Evolutionary conservation across 805 yeast genomes (phyloP).

Genomic region (Lipomyces oligophaga): DNA sequence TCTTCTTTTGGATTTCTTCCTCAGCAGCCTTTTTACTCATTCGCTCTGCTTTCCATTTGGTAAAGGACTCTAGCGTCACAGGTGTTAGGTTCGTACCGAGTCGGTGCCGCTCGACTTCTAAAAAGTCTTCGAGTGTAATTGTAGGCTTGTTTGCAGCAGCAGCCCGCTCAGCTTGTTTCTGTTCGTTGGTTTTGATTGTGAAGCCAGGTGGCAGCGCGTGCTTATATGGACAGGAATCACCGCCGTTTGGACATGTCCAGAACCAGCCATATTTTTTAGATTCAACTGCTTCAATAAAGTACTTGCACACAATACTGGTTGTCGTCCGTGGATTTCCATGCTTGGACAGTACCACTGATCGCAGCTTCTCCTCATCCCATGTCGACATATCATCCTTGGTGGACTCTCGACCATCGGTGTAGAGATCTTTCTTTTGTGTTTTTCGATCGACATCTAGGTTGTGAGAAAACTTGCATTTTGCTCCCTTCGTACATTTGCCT

Average conservation of each 20-base stretch:
- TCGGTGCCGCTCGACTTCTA: constrained; percentile 86
- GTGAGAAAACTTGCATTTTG: constrained; percentile 87
- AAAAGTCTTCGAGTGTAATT: constrained; percentile 91
- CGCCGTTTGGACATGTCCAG: constrained; percentile 96
- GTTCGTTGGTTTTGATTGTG: constrained; percentile 94
- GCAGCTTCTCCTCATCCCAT: constrained; percentile 95
- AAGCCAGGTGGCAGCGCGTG: constrained; percentile 97
- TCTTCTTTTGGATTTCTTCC: constrained; percentile 46
- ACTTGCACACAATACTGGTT: constrained; percentile 91
- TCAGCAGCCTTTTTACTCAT: constrained; percentile 49
- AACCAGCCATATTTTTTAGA: constrained; percentile 98
- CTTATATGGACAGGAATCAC: constrained; percentile 85
- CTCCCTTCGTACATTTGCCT: constrained; percentile 66
- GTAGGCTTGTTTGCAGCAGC: constrained; percentile 82
- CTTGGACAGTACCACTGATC: constrained; percentile 79
- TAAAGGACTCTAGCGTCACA: constrained; percentile 74
- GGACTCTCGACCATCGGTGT: constrained; percentile 74
- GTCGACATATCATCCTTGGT: constrained; percentile 80
- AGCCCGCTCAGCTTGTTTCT: constrained; percentile 79
- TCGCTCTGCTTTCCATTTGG: constrained; percentile 76
- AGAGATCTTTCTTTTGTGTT: constrained; percentile 84
- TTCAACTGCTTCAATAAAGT: constrained; percentile 93
- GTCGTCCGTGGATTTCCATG: constrained; percentile 94
- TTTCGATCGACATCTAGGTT: constrained; percentile 81
- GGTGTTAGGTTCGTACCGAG: constrained; percentile 76